Conservation (phyloP, 208 protist genomes). For the Leishmania tropica region DNA sequence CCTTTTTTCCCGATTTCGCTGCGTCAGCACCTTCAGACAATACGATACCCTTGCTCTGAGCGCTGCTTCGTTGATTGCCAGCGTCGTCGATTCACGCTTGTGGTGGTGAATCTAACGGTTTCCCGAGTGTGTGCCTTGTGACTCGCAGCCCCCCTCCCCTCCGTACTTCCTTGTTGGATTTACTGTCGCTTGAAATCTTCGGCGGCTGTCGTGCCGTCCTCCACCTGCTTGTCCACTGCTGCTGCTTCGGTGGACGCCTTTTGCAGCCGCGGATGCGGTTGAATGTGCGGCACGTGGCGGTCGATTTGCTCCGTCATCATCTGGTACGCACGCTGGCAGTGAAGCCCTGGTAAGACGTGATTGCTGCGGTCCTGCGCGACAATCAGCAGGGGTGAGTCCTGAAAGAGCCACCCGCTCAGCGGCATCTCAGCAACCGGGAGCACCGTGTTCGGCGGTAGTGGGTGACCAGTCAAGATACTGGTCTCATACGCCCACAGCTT, state of each 20-base stretch:
- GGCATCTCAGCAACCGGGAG: slow-evolving; percentile 77
- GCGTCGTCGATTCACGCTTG: not conserved
- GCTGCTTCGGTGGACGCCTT: not conserved
- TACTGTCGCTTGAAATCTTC: not conserved
- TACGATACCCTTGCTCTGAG: not conserved
- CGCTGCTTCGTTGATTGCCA: not conserved
- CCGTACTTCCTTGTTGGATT: not conserved
- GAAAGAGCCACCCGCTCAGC: slow-evolving; percentile 82
- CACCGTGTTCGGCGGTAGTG: slow-evolving; percentile 59
- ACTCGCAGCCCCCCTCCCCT: not conserved
- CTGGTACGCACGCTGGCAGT: slow-evolving; percentile 73
- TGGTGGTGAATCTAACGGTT: not conserved
- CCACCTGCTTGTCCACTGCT: not conserved
- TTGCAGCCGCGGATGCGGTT: slow-evolving; percentile 30
- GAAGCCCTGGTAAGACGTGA: slow-evolving; percentile 53
- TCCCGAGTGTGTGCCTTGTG: not conserved
- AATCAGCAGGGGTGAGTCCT: slow-evolving; percentile 72
- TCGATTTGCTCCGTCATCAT: slow-evolving; percentile 78
- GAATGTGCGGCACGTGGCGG: slow-evolving; percentile 63
- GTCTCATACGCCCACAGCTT: slow-evolving; percentile 98
- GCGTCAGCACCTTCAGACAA: not conserved
- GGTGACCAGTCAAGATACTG: slow-evolving; percentile 76
- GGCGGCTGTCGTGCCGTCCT: slow-evolving; percentile 13
- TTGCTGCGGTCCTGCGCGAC: slow-evolving; percentile 81
- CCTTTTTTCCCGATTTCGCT: not conserved